Percentiles rank a stretch among this genome's conserved stretches.
These are phyloP conservation scores for Eutrema salsugineum DNA, from an alignment of 441 rosid genomes.

Conservation along the genomic window DNA sequence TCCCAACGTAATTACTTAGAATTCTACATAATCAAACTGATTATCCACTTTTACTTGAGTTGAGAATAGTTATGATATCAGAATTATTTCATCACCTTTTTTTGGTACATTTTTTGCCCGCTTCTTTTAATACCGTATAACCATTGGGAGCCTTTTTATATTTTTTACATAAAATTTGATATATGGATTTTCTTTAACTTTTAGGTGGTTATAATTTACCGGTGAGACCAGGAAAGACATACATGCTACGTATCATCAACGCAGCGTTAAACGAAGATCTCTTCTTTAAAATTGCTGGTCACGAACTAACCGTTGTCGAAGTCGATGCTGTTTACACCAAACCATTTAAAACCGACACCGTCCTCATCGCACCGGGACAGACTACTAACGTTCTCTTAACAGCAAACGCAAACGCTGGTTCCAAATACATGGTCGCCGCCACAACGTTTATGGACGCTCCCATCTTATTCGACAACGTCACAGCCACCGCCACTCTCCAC, in stretches of 20 bases:
- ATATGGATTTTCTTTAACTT: neutral
- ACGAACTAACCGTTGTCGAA: conserved; percentile 71
- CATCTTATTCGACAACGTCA: conserved; percentile 39
- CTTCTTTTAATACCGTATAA: neutral
- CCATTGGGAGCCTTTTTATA: neutral
- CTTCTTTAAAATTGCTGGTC: conserved; percentile 89
- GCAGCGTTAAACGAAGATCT: conserved; percentile 98
- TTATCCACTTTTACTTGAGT: neutral
- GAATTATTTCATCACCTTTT: neutral
- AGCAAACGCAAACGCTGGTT: conserved; percentile 28
- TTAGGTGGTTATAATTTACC: conserved; percentile 36
- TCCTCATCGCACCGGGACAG: conserved; percentile 77
- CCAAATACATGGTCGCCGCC: conserved; percentile 40
- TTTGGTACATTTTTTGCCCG: neutral
- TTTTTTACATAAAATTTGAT: neutral
- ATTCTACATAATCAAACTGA: neutral
- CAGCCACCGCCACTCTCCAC: conserved; percentile 47
- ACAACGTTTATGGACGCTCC: conserved; percentile 55
- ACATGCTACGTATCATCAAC: conserved; percentile 76
- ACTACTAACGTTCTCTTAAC: conserved; percentile 75
- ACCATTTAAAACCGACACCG: conserved; percentile 52
- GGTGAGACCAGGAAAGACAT: conserved; percentile 64
- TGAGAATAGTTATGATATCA: neutral
- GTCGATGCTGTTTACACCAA: conserved; percentile 73
- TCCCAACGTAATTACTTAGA: conserved; percentile 38